Conservation (phyloP, 2,329 filamentous ascomycete species). For the Myotisia sp. region DNA sequence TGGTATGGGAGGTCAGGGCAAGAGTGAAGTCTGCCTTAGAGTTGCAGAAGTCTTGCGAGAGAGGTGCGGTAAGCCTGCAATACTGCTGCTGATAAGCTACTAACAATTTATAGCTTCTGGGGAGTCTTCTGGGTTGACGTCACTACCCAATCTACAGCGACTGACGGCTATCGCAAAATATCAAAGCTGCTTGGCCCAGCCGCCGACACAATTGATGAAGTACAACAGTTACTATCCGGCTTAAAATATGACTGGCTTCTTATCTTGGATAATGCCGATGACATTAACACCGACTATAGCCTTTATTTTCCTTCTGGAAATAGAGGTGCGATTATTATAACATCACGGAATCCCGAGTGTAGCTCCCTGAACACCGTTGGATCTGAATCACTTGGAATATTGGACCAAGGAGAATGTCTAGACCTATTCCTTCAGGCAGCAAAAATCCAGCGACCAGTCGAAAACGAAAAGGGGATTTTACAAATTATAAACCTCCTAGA, state of each 20-base stretch:
- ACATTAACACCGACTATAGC: neutral
- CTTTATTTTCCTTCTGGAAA: neutral
- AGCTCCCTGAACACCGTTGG: too few species aligned
- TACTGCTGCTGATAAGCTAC: too few species aligned
- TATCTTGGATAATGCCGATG: neutral
- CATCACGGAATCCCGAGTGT: neutral
- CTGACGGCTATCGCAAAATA: too few species aligned
- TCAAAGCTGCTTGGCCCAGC: neutral
- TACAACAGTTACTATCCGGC: neutral
- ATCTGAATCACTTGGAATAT: conserved; percentile 11
- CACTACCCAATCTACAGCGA: neutral
- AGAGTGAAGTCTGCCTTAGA: neutral
- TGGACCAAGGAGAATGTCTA: conserved; percentile 14
- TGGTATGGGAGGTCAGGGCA: neutral
- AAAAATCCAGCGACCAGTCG: conserved; percentile 9
- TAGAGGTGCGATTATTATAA: neutral
- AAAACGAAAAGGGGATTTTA: too few species aligned
- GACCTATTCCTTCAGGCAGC: conserved; percentile 15
- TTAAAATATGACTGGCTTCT: neutral
- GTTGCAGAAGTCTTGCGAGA: neutral
- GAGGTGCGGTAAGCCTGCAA: too few species aligned
- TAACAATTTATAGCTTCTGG: neutral
- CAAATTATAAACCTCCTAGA: neutral
- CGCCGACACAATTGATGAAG: neutral
- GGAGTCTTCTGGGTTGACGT: neutral